Conservation (phyloP, 169 alveolate species). For the Cystoisospora suis region DNA sequence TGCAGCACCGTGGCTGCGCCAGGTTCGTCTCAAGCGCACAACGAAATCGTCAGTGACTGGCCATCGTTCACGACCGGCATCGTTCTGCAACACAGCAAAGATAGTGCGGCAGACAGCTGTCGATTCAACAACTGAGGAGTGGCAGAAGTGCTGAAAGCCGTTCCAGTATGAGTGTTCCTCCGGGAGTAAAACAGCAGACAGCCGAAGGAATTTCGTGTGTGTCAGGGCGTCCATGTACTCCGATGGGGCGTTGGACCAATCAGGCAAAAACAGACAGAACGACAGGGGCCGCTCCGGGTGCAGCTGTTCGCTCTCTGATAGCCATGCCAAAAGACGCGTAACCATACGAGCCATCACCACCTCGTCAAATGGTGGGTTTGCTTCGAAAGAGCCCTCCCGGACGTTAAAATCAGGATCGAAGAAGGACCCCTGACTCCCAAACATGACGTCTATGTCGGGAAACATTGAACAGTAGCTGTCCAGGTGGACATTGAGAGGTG, state of each 20-base stretch:
- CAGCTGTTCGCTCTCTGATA: neutral
- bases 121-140: neutral
- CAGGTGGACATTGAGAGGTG: slow-evolving; percentile 36
- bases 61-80: neutral
- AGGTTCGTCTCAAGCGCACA: neutral
- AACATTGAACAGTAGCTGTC: slow-evolving; percentile 35
- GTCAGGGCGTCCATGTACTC: neutral
- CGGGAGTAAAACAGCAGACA: neutral
- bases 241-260: slow-evolving; percentile 28
- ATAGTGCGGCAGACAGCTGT: neutral
- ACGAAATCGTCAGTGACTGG: neutral
- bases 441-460: slow-evolving; percentile 29
- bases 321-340: neutral
- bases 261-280: slow-evolving; percentile 2
- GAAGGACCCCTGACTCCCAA: slow-evolving; percentile 55
- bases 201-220: neutral
- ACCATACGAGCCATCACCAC: slow-evolving; percentile 34
- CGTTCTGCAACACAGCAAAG: slow-evolving; percentile 14
- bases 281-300: neutral
- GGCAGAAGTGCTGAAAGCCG: slow-evolving; percentile 34
- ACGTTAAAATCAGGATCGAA: slow-evolving; percentile 1
- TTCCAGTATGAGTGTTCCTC: neutral
- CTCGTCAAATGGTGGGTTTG: slow-evolving; percentile 56
- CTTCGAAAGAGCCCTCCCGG: slow-evolving; percentile 51
- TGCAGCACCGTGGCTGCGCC: neutral